phyloP scores from a whole-genome alignment of 352 stramenopile genomes.

The Peronospora farinosa region DNA sequence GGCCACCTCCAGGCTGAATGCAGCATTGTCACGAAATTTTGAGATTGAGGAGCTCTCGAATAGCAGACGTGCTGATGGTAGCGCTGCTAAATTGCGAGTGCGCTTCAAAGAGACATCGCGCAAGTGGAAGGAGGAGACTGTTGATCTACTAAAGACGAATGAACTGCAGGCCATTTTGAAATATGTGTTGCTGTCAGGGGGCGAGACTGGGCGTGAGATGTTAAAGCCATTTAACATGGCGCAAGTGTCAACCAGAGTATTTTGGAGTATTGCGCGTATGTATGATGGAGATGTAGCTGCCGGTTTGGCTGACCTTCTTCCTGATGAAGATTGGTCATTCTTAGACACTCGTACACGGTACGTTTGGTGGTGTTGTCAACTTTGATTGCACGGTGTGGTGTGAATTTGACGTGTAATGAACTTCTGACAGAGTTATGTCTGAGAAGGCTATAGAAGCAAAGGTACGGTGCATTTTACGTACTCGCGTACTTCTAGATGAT shows the following conservation, averaged over 20 bases:
- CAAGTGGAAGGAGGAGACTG: slow-evolving; percentile 78
- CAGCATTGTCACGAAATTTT: slow-evolving; percentile 54
- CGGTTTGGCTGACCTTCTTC: slow-evolving; percentile 58
- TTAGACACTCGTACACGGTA: slow-evolving; percentile 68
- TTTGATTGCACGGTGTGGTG: not conserved
- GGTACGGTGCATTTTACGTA: slow-evolving; percentile 22
- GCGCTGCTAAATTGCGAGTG: slow-evolving; percentile 45
- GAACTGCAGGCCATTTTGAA: slow-evolving; percentile 74
- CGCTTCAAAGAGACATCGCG: slow-evolving; percentile 74
- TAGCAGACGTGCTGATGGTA: slow-evolving; percentile 19
- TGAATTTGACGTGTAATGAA: slow-evolving; percentile 6
- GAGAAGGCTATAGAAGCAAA: slow-evolving; percentile 77
- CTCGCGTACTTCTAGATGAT: not conserved
- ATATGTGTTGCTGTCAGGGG: slow-evolving; percentile 74
- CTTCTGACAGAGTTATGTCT: slow-evolving; percentile 41
- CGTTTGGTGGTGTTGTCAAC: not conserved
- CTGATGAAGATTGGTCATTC: slow-evolving; percentile 81
- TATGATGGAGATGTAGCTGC: slow-evolving; percentile 67
- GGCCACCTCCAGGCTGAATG: slow-evolving; percentile 67
- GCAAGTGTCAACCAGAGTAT: slow-evolving; percentile 73
- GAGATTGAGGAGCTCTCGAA: slow-evolving; percentile 41
- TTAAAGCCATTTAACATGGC: slow-evolving; percentile 90
- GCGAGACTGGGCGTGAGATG: slow-evolving; percentile 78
- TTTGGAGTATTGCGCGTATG: slow-evolving; percentile 79
- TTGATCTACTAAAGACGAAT: slow-evolving; percentile 54